A percentile compares a stretch with the other conserved stretches of the same genome.
These are phyloP conservation scores for Apiospora hydei DNA, from an alignment of 2,329 filamentous ascomycete species.

Conservation along the genomic window DNA sequence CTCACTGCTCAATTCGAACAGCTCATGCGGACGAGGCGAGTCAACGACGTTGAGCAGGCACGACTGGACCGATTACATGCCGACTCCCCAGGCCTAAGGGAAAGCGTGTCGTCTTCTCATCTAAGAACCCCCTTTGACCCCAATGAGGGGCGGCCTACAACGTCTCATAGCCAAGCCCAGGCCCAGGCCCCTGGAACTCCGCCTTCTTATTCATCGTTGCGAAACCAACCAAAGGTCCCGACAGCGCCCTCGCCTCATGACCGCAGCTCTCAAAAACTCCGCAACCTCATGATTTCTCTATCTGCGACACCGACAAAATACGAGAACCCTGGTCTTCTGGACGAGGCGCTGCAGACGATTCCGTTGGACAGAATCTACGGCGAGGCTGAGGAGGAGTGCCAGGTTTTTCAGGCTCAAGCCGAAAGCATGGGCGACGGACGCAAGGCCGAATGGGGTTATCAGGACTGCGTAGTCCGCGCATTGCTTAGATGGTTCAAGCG, in stretches of 20 bases:
- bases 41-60: slow-evolving; percentile 79
- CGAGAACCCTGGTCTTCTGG: slow-evolving; percentile 92
- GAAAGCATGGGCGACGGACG: slow-evolving; percentile 70
- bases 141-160: slow-evolving; percentile 53
- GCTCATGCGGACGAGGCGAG: slow-evolving; percentile 82
- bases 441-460: slow-evolving; percentile 27
- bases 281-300: slow-evolving; percentile 83
- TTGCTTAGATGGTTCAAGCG: slow-evolving; percentile 29
- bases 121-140: slow-evolving; percentile 50
- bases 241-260: slow-evolving; percentile 74
- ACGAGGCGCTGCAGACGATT: slow-evolving; percentile 87
- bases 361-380: slow-evolving; percentile 91
- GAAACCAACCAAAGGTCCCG: slow-evolving; percentile 66
- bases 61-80: slow-evolving; percentile 64
- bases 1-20: slow-evolving; percentile 87
- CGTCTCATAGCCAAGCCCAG: slow-evolving; percentile 50
- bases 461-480: slow-evolving; percentile 29
- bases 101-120: slow-evolving; percentile 59
- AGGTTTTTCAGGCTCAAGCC: slow-evolving; percentile 86
- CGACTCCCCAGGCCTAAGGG: slow-evolving; percentile 62
- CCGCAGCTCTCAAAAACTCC: slow-evolving; percentile 74
- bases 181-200: slow-evolving; percentile 43
- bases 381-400: slow-evolving; percentile 91
- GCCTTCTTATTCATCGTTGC: slow-evolving; percentile 56
- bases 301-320: slow-evolving; percentile 92